Evolutionary conservation across 768 basidiomycete species (phyloP).

Genomic region (Suillus hirtellus): DNA sequence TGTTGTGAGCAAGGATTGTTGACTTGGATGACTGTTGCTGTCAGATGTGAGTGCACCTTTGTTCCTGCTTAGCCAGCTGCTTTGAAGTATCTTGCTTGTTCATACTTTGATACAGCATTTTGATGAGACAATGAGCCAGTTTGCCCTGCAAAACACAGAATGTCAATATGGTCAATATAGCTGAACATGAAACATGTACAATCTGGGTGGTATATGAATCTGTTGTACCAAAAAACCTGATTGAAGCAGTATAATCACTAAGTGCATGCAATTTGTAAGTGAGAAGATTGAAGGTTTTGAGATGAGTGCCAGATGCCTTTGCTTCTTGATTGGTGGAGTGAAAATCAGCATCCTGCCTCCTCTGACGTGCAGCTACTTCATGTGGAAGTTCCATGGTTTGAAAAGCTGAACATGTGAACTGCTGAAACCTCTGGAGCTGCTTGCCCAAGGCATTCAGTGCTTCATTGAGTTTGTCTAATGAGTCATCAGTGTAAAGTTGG

Average conservation of each 20-base stretch:
- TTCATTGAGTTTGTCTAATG: constrained; percentile 22
- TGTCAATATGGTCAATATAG: background rate
- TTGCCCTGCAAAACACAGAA: constrained; percentile 30
- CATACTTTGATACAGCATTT: constrained; percentile 14
- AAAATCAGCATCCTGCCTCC: background rate
- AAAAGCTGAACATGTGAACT: constrained; percentile 25
- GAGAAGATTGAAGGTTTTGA: constrained; percentile 29
- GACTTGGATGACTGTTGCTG: background rate
- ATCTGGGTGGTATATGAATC: constrained; percentile 37
- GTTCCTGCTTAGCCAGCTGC: too few relatives aligned
- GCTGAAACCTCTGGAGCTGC: constrained; percentile 25
- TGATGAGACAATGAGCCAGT: constrained; percentile 32
- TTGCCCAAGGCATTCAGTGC: constrained; percentile 19
- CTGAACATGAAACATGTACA: constrained; percentile 21
- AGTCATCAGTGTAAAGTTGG: constrained; percentile 32
- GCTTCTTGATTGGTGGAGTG: background rate
- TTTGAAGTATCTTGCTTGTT: too few relatives aligned
- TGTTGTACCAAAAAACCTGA: constrained; percentile 33
- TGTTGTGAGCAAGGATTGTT: background rate
- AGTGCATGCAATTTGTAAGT: constrained; percentile 39
- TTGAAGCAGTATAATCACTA: constrained; percentile 32
- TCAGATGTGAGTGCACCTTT: too few relatives aligned
- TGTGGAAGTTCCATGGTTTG: constrained; percentile 26
- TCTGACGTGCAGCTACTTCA: constrained; percentile 11
- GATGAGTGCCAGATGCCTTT: background rate